These are phyloP conservation scores for Acrocalymma vagum DNA, from an alignment of 2,329 filamentous ascomycete genomes.

Conservation along the genomic window DNA sequence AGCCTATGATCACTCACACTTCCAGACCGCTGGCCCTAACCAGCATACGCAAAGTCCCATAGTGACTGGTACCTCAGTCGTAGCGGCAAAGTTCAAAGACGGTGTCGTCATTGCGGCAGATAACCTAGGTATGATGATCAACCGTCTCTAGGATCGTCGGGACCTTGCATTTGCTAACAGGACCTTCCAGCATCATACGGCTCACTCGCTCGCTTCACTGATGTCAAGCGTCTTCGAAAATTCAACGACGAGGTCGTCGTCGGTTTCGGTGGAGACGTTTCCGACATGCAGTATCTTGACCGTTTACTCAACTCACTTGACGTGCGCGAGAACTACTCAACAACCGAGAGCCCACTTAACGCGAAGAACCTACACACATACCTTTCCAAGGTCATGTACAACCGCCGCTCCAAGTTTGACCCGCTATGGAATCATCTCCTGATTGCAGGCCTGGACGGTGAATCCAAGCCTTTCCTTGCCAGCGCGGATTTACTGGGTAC, in stretches of 20 bases:
- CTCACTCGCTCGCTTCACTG: conserved; percentile 91
- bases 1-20: conserved; percentile 86
- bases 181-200: conserved; percentile 83
- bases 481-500: conserved; percentile 92
- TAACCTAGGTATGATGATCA: conserved; percentile 76
- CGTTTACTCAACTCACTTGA: conserved; percentile 86
- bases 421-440: conserved; percentile 97
- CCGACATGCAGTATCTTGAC: conserved; percentile 99
- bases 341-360: conserved; percentile 68
- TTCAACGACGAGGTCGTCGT: conserved; percentile 87
- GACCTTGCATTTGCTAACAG: conserved; percentile 16
- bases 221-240: conserved; percentile 91
- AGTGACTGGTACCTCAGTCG: conserved; percentile 94
- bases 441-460: conserved; percentile 83
- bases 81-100: conserved; percentile 94
- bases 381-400: conserved; percentile 94
- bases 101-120: conserved; percentile 97
- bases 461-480: conserved; percentile 85
- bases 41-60: conserved; percentile 91
- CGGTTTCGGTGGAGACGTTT: conserved; percentile 96
- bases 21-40: conserved; percentile 72
- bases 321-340: conserved; percentile 86
- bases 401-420: conserved; percentile 93
- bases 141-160: background rate
- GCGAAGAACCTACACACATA: conserved; percentile 97